Evolutionary conservation across 805 yeast genomes (phyloP), one percentile per base, ranked within the genome.

Genomic region (Schwanniomyces occidentalis): DNA sequence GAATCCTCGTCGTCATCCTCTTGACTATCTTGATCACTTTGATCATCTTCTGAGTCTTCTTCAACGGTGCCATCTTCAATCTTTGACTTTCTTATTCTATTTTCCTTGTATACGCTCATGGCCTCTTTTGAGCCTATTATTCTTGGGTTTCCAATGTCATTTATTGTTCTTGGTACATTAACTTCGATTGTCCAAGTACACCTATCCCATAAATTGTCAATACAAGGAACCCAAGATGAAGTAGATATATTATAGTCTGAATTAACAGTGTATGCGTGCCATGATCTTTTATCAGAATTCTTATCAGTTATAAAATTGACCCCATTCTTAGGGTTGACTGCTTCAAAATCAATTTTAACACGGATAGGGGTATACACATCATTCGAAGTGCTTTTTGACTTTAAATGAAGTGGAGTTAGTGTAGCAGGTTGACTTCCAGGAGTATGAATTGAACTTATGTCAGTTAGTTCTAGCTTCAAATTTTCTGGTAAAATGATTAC

Each of bases 161-260:
- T 77, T 1, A 90, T 71, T 0, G 91, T 81, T 48, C 86, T 75
- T 0, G 97, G 96, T 2, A 88, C 80, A 41, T 82, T 78, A n/a
- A 93, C 68, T 52, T 87, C 95, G 7, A 93, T 55, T 43, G 89
- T 89, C 98, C 98, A 93, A 1, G 96, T 84, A 27, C 85, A 83
- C 42, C 87, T 76, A 48, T 89, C 96, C 76, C 90, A 83, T 20
- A 89, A 58, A 28, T 83, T 85, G 45, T 93, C 97, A 5, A 93
- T 73, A 54, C 99, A 93, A 0, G 99, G 99, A 31, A 93, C 85
- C 99, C 99, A 93, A n/a, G 89, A 83, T 2, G 96, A 86, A 0
- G 98, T 85, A 10, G 93, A 78, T 3, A 84, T 72, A 12, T 88
- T 87, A 28, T 82, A 61, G 18, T 87, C 89, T 4, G 86, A 72